These are phyloP conservation scores for Anthracocystis walkeri DNA, from an alignment of 1,284 basidiomycete genomes.

Conservation along the genomic window DNA sequence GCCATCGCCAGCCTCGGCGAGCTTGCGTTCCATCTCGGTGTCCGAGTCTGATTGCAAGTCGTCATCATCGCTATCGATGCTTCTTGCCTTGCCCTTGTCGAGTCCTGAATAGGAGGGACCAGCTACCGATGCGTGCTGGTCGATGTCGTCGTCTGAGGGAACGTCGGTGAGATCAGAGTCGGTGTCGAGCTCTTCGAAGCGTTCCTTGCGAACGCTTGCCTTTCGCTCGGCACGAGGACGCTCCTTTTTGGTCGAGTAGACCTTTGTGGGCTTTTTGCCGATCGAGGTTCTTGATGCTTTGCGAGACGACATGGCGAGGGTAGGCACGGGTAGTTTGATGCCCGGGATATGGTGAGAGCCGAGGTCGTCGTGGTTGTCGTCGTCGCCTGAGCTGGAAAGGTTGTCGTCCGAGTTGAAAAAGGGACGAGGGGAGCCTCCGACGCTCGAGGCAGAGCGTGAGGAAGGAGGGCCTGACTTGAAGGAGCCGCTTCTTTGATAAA, in stretches of 20 bases:
- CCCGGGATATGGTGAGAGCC: constrained; percentile 49
- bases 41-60: constrained; percentile 54
- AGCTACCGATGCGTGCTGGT: constrained; percentile 8
- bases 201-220: constrained; percentile 59
- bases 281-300: constrained; percentile 27
- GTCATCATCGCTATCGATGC: constrained; percentile 44
- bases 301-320: constrained; percentile 48
- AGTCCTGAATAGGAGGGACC: constrained; percentile 23
- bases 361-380: constrained; percentile 46
- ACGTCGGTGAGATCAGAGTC: constrained; percentile 55
- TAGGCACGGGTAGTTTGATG: constrained; percentile 55
- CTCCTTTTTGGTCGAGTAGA: constrained; percentile 46
- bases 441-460: constrained; percentile 45
- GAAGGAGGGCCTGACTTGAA: constrained; percentile 37
- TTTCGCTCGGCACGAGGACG: constrained; percentile 55
- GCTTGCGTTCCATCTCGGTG: constrained; percentile 65
- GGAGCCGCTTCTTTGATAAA: constrained; percentile 31
- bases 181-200: constrained; percentile 57
- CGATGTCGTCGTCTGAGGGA: constrained; percentile 41
- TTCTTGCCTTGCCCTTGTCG: constrained; percentile 50
- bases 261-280: constrained; percentile 42
- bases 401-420: constrained; percentile 44
- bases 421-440: constrained; percentile 43
- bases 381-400: constrained; percentile 43
- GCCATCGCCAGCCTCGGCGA: constrained; percentile 64